Evolutionary conservation across 2,329 filamentous ascomycete species (phyloP), one percentile per base, ranked within the genome.

Genomic region (Fusarium heterosporum): DNA sequence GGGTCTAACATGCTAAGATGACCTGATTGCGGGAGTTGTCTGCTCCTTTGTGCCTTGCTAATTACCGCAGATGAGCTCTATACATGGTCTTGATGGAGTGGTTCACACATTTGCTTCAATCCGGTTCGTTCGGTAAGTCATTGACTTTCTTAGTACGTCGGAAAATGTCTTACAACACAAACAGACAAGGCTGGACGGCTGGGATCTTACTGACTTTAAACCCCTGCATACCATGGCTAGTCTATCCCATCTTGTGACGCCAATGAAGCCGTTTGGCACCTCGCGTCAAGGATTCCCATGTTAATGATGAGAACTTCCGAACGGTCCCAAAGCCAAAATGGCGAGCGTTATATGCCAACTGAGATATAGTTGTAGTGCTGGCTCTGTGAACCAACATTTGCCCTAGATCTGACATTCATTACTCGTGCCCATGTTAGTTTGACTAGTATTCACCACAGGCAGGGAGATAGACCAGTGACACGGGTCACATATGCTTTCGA

Each of bases 231-330:
- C 39, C 29, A 45, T 65, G 30, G 25, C 34, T 25, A 26, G 38
- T 55, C 38, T 26, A 30, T 55, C 38, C 49, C 28, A 26, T 43
- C 32, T 30, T 40, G 54, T 42, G 29, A 41, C 25, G 47, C 34
- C 25, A 49, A 45, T 19, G 32, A 62, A 64, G 55, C 25, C n/a
- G 26, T 43, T 61, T 55, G 53, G 26, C 28, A 39, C 52, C 25
- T 32, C 28, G 54, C 45, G 47, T 45, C 68, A 67, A 55, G 66
- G 68, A 42, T 57, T 66, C 66, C 63, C 66, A 64, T 71, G 70
- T 38, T 50, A 45, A 8, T 50, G 52, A 45, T 17, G 45, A 34
- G 53, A 55, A 69, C 60, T 48, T 45, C 52, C 49, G 43, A 50
- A 52, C 14, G n/a, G n/a, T 42, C 40, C 30, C 49, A 53, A 25